phyloP scores from a whole-genome alignment of 78 protist species.

The Protostelium mycophagum region DNA sequence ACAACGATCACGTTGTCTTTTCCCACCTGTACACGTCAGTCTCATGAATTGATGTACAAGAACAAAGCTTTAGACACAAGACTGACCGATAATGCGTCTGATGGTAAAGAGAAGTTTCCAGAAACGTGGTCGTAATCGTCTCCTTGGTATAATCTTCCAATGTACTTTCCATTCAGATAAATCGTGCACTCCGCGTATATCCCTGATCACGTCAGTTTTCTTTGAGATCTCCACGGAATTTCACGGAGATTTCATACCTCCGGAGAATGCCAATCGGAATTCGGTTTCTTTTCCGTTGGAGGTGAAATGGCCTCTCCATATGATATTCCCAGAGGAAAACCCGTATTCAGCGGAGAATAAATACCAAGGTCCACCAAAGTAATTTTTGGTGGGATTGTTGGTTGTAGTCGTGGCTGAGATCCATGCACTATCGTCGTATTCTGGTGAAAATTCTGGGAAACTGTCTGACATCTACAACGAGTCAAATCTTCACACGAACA shows the following conservation, averaged over 20 bases:
- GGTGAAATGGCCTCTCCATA: background rate
- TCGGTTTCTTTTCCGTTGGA: background rate
- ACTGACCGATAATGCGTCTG: background rate
- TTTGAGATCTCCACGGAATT: background rate
- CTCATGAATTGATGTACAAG: too few relatives aligned
- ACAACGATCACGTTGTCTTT: background rate
- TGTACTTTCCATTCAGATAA: background rate
- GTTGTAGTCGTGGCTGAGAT: background rate
- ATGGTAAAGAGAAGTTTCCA: background rate
- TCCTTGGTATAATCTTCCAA: background rate
- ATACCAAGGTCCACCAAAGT: background rate
- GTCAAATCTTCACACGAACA: background rate
- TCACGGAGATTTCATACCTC: background rate
- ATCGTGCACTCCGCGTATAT: background rate
- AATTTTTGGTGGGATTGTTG: background rate
- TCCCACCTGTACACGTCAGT: too few relatives aligned
- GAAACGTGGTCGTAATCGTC: background rate
- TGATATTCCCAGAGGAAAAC: background rate
- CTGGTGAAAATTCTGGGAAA: background rate
- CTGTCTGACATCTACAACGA: background rate
- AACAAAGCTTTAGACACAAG: too few relatives aligned
- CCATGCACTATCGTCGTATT: background rate
- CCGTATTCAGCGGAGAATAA: background rate
- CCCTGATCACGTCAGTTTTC: too few relatives aligned
- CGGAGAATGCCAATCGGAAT: background rate